Evolutionary conservation across 2,329 filamentous ascomycete species (phyloP).

Genomic region (Venturia effusa): DNA sequence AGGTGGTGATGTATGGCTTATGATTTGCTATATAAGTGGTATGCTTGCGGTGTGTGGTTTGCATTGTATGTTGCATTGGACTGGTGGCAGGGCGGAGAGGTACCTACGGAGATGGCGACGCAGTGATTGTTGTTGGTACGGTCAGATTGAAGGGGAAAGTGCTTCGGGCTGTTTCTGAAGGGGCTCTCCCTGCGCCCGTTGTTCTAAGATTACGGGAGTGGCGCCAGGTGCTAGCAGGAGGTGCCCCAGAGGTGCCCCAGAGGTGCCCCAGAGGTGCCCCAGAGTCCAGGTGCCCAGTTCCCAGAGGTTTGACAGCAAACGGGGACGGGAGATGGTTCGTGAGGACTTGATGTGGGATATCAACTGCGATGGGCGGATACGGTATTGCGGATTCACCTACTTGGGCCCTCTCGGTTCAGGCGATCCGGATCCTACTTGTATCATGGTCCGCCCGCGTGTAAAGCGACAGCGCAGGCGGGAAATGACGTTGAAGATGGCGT

Average conservation of each 20-base stretch:
- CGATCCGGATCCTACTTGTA: neutral
- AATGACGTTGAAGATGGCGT: neutral
- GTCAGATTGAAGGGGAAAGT: neutral
- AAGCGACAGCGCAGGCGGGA: neutral
- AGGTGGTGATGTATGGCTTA: neutral
- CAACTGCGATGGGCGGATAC: neutral
- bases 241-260: neutral
- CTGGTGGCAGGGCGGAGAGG: neutral
- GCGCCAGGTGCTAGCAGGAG: neutral
- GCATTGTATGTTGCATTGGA: constrained; percentile 1
- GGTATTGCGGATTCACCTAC: neutral
- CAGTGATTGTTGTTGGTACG: neutral
- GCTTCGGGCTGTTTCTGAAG: neutral
- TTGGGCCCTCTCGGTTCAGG: neutral
- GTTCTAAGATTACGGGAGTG: neutral
- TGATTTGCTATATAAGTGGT: neutral
- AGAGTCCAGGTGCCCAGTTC: no score
- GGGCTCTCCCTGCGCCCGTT: neutral
- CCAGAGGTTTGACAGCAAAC: no score
- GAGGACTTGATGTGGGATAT: no score
- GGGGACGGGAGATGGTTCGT: no score
- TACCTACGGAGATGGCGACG: no score
- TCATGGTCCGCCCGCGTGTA: neutral
- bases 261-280: no score
- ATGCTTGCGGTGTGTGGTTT: constrained; percentile 2